Evolutionary conservation across 2,329 filamentous ascomycete genomes (phyloP), one percentile per base, ranked within the genome.

Genomic region (Camillea tinctor): DNA sequence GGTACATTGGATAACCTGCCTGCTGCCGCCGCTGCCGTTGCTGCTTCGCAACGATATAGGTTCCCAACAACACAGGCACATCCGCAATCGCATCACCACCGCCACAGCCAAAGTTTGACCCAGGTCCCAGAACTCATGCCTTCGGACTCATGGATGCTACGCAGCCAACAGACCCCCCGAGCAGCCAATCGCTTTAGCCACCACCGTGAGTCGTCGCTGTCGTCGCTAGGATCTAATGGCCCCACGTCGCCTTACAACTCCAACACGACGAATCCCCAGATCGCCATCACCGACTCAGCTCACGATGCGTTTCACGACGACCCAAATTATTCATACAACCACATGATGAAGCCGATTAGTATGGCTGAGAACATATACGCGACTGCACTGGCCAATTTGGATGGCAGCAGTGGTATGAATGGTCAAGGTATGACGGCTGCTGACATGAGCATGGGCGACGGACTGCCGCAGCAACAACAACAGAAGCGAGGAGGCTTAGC

Each of bases 171-270:
- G 49, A 71, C 68, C n/a, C 68, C 70, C 19, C 67, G 68, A 57
- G 65, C 66, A 49, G 48, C 66, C 21, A 68, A 68, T 58, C 76
- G 78, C 17, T 71, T 78, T 44, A 68, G 77, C 23, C 85, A 88
- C 67, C 79, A 88, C 52, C 81, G 85, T 65, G 84, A 88, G 64
- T 84, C 85, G 1, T 88, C 85, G 6, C 74, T 86, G 44, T 88
- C 85, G 0, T 88, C 86, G 0, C 68, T 87, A 49, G 84, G 83
- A 11, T 88, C 85, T 0, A 79, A 82, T 40, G 84, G 82, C n/a
- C 85, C 85, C 19, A 77, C 81, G 0, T 88, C 86, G 19, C 85
- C 85, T 3, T 88, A 79, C 70, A 81, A 79, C 48, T 76, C 80
- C 59, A 84, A 78, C 68, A 81, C 78, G 1, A 79, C 83, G 44